Evolutionary conservation across 768 basidiomycete species (phyloP), one percentile per base, ranked within the genome.

Genomic region (Trametes sanguinea): DNA sequence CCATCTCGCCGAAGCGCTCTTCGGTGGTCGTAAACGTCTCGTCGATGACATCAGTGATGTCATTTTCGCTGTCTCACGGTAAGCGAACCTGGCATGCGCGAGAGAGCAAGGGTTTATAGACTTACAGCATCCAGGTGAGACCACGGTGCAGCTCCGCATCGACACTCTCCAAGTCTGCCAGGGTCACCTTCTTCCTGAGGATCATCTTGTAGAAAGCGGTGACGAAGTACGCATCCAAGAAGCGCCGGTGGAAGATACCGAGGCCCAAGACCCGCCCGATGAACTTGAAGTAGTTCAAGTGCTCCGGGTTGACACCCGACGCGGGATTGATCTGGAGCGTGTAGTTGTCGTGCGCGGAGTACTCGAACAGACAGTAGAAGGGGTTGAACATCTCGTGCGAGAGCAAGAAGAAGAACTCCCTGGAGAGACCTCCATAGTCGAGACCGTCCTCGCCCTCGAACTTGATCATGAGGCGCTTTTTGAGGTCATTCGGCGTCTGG

Each of bases 331-430:
- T 98, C 76, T 99, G 97, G 32, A 99, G 88, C 9, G 97, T 98
- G 74, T 99, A 99, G 77, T 99, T 98, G 82, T 98, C 97, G 78
- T 98, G 96, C 17, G 97, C 97, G 1, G 97, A 98, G 76, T 99
- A 99, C 78, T 99, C 97, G 77, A 99, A 99, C 10, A 99, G 81
- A 75, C 97, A 98, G 78, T 99, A 98, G 84, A 99, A 98, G 27
- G 97, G 97, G 76, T 98, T 97, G 83, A 99, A 98, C 97, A 99
- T 98, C 77, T 98, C 97, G 75, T 99, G 97, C 37, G 96, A 98
- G 51, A 99, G 84, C 60, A 99, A 80, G 90, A 98, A 99, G 84
- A 99, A 99, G 83, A 98, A 99, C 78, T 99, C 97, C 81, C 95
- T 88, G 43, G 95, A 97, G 60, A 98, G 78, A 75, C 97, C 97